Evolutionary conservation across 768 basidiomycete genomes (phyloP).

Genomic region (Terana coerulea): DNA sequence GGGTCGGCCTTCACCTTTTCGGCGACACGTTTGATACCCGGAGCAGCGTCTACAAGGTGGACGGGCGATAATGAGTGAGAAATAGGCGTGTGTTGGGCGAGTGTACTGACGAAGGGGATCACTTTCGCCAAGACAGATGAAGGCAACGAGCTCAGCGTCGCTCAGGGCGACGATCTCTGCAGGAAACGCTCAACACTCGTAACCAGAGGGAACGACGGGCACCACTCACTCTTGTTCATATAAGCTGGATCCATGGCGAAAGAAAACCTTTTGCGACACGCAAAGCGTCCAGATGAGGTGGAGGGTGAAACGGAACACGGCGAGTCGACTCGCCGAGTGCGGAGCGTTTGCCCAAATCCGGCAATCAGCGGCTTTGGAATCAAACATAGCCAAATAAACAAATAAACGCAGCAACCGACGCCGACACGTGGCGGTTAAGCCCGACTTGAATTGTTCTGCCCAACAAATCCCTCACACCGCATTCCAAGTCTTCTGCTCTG

Average conservation of each 20-base stretch:
- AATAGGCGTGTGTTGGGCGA: constrained; percentile 17
- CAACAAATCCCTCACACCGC: no score
- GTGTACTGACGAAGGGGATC: constrained; percentile 15
- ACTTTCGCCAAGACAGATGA: constrained; percentile 19
- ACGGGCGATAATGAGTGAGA: constrained; percentile 18
- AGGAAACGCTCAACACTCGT: constrained; percentile 26
- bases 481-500: no score
- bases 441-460: no score
- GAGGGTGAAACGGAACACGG: no score
- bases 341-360: no score
- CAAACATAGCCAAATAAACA: no score
- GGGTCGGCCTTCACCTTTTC: constrained; percentile 24
- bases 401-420: no score
- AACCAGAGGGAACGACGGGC: constrained; percentile 24
- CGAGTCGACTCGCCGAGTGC: no score
- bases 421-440: no score
- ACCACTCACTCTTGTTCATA: constrained; percentile 26
- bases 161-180: constrained; percentile 25
- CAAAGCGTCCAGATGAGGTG: no score
- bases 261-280: background rate
- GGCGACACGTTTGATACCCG: constrained; percentile 12
- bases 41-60: constrained; percentile 21
- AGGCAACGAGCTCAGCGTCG: constrained; percentile 13
- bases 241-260: constrained; percentile 18
- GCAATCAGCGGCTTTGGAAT: no score